Evolutionary conservation across 108 stramenopile species (phyloP), one percentile per base, ranked within the genome.

Genomic region (Cyclostephanos invisitatus): DNA sequence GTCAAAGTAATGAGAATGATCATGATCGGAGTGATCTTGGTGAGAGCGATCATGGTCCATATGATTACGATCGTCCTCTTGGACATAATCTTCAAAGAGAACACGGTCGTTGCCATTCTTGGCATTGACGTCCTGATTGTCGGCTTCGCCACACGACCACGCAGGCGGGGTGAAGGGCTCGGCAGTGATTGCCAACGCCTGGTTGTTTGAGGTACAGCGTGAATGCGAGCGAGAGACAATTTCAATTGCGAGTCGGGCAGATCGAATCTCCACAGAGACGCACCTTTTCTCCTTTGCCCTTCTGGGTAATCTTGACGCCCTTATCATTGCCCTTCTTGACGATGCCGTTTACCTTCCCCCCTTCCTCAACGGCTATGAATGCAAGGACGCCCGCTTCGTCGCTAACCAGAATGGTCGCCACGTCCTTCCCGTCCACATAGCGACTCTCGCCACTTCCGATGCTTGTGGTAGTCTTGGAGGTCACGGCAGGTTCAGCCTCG

Each of bases 141-240:
- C 29, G 7, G 10, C 59, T 15, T 35, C 59, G 14, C 36, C 60
- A 38, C 60, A 61, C 28, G 35, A 7, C 60, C 60, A 61, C 7
- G 60, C 60, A 9, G 60, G 60, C 15, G 60, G 60, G 0, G 9
- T 36, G 3, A 61, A 61, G 9, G 37, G 36, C 20, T 61, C 60
- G 0, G 60, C 36, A 9, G 17, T 18, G 7, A 0, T 2, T 2
- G 36, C 60, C 14, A 8, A 36, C 28, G 60, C 60, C 44, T 46
- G 44, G 0, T 46, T 46, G 14, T 0, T 46, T 46, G 14, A 46
- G 14, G 44, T 3, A 46, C 14, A 17, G 44, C 15, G 17, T 15
- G 14, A n/a, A n/a, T n/a, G n/a, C n/a, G n/a, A n/a, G n/a, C n/a
- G n/a, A 37, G 3, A 3, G 7, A 37, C 36, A 3, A 8, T 42